Evolutionary conservation across 306 rosid genomes (phyloP), one percentile per base, ranked within the genome.

Genomic region (Astragalus membranaceus): DNA sequence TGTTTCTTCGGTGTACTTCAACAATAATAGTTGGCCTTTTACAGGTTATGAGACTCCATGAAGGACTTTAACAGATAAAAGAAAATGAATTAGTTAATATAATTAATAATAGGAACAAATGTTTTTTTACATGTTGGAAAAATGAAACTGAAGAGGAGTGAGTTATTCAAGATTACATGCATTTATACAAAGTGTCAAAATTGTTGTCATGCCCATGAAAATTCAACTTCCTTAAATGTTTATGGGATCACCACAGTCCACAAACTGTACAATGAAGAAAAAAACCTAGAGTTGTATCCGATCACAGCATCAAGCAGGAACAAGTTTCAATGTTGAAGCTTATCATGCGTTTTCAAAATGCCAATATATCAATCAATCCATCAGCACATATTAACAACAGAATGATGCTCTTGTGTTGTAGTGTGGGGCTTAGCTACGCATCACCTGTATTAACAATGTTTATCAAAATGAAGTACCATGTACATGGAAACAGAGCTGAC

Each of bases 401-500:
- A 67, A 54, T 29, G 67, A 61, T 33, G 57, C 56, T 52, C 30
- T 43, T 68, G 59, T n/a, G n/a, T n/a, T n/a, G n/a, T n/a, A n/a
- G n/a, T n/a, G n/a, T 54, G 14, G 6, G 58, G 60, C 60, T 35
- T 52, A 36, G 63, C 85, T 14, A 36, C 64, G 41, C 49, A 54
- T 77, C 61, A 47, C 72, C 82, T 56, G 54, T 10, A 56, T 48
- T 54, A 63, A 39, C 43, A 70, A 60, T 17, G 66, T 20, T 60
- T 47, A 30, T 43, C 58, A 41, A 60, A 44, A 35, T 54, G 41
- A 43, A 13, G 4, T 11, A 23, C 0, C 29, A 29, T 46, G 16
- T 15, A 33, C 10, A 17, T 5, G 6, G 60, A 30, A 12, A 17
- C 26, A 47, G 9, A 29, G n/a, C 10, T 48, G 4, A 12, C 68